phyloP scores from a whole-genome alignment of 2,329 filamentous ascomycete species.

The Verticillium nubilum region DNA sequence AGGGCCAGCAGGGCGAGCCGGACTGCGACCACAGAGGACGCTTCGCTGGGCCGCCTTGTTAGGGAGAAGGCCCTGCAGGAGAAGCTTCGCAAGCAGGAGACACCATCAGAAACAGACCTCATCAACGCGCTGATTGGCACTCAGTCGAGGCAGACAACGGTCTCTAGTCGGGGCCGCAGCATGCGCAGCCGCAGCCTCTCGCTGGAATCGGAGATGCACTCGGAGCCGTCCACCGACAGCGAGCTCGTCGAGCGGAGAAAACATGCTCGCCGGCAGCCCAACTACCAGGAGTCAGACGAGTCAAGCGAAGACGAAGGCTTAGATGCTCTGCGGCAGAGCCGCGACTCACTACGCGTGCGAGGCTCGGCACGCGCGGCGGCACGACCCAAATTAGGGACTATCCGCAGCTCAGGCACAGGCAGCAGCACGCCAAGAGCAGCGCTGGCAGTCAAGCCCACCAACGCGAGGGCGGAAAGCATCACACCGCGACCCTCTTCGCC shows the following conservation, averaged over 20 bases:
- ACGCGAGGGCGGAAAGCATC: slow-evolving; percentile 6
- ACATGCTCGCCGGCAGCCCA: slow-evolving; percentile 3
- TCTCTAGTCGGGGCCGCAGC: slow-evolving; percentile 22
- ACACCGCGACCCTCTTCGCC: slow-evolving; percentile 6
- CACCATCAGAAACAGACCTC: slow-evolving; percentile 33
- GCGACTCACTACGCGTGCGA: slow-evolving; percentile 17
- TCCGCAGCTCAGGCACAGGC: slow-evolving; percentile 31
- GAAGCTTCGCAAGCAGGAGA: slow-evolving; percentile 36
- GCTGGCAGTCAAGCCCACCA: slow-evolving; percentile 15
- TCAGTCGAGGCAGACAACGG: slow-evolving; percentile 9
- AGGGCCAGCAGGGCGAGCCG: not conserved
- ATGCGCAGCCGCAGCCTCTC: slow-evolving; percentile 26
- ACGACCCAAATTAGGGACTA: slow-evolving; percentile 41
- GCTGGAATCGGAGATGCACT: slow-evolving; percentile 24
- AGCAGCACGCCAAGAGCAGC: slow-evolving; percentile 20
- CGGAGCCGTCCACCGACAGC: slow-evolving; percentile 15
- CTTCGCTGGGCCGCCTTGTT: slow-evolving; percentile 35
- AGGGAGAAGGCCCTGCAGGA: slow-evolving; percentile 41
- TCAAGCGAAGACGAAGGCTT: slow-evolving; percentile 24
- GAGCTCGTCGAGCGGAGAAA: slow-evolving; percentile 10
- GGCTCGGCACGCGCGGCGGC: slow-evolving; percentile 27
- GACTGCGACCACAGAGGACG: slow-evolving; percentile 27
- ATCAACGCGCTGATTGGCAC: slow-evolving; percentile 34
- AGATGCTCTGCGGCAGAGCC: slow-evolving; percentile 13
- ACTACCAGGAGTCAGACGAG: slow-evolving; percentile 14